Evolutionary conservation across 805 yeast genomes (phyloP), one percentile per base, ranked within the genome.

Genomic region (Tetrapisispora fleetii): DNA sequence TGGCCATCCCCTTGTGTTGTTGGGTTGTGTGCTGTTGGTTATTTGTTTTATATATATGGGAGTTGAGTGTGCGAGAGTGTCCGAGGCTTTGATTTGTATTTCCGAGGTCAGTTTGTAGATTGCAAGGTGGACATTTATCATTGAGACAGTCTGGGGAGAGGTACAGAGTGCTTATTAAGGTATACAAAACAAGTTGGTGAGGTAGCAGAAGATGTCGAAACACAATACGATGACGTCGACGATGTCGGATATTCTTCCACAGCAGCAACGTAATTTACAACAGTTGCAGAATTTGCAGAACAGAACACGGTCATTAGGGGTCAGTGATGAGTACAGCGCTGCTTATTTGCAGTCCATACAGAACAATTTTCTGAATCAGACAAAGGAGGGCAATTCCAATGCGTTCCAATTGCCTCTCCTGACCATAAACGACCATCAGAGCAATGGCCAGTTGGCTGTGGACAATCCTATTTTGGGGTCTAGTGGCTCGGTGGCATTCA

Each of bases 221-320:
- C 63, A 64, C 50, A 68, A 66, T 38, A 63, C 67, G 3, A 62
- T 65, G 67, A 55, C 54, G 44, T 62, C 67, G 4, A 52, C 50
- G 37, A 54, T 58, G 45, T 59, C 66, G 22, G 60, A 59, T 42
- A 60, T 58, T 43, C 56, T 60, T 30, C 71, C 76, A 47, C 76
- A 72, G 48, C 65, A 69, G 42, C 63, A 67, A 32, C 76, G 73
- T 49, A 74, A 72, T 52, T 68, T 72, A 49, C 67, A 71, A 19
- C 77, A 73, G 48, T 58, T 74, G 41, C 72, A 71, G 46, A 70
- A 65, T 47, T 59, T 73, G 45, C 71, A 67, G 28, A 48, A 43
- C 28, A 39, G 50, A 10, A 48, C 46, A 13, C 43, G 37, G 19
- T 40, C 45, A 19, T n/a, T 46, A 10, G 48, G 44, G 13, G 21